Evolutionary conservation across 1,284 basidiomycete genomes (phyloP).

Genomic region (Wallemia hederae): DNA sequence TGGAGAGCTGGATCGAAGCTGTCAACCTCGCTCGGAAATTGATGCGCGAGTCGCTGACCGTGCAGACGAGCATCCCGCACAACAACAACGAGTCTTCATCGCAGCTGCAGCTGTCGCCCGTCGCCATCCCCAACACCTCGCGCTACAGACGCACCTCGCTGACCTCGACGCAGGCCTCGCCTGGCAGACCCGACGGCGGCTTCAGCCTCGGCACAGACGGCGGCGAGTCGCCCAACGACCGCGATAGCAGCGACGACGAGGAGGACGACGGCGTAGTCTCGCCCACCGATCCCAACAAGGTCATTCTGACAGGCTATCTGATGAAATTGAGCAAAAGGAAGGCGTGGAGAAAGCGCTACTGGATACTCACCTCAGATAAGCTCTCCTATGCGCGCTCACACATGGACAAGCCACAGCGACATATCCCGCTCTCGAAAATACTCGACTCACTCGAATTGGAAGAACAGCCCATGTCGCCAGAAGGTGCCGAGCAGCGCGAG

Average conservation of each 20-base stretch:
- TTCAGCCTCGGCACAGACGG: neutral
- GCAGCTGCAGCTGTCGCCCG: neutral
- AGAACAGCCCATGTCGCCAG: slow-evolving; percentile 7
- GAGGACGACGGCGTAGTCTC: neutral
- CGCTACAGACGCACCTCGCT: neutral
- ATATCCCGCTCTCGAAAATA: slow-evolving; percentile 56
- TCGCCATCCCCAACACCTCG: neutral
- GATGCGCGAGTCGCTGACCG: neutral
- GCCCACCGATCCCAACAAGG: slow-evolving; percentile 31
- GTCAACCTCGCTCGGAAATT: slow-evolving; percentile 37
- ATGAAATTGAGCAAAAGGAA: slow-evolving; percentile 87
- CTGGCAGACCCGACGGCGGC: neutral
- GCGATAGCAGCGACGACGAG: neutral
- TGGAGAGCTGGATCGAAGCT: slow-evolving; percentile 52
- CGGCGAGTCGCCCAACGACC: neutral
- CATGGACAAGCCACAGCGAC: slow-evolving; percentile 62
- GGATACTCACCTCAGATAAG: slow-evolving; percentile 49
- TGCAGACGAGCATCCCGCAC: neutral
- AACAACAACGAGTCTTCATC: neutral
- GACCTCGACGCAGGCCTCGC: neutral
- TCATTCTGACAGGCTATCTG: slow-evolving; percentile 61
- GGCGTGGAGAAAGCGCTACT: slow-evolving; percentile 87
- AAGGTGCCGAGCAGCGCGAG: slow-evolving; percentile 9
- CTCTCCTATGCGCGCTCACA: slow-evolving; percentile 52
- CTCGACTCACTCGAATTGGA: slow-evolving; percentile 56